These are phyloP conservation scores for Cercospora zeae-maydis DNA, from an alignment of 2,329 filamentous ascomycete genomes.

Conservation along the genomic window DNA sequence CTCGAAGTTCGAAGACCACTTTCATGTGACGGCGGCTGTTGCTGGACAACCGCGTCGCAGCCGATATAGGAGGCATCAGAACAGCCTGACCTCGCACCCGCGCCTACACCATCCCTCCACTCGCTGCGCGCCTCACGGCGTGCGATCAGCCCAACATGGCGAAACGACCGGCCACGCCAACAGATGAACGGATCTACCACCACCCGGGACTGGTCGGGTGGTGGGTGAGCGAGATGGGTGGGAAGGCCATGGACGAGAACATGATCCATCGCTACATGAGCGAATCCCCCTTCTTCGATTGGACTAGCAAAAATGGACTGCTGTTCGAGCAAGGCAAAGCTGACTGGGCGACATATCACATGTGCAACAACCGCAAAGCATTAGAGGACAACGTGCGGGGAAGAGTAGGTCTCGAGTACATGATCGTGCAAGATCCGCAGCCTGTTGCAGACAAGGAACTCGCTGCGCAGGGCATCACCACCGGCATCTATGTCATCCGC, in stretches of 20 bases:
- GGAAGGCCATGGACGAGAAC: constrained; percentile 39
- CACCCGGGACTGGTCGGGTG: constrained; percentile 29
- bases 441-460: constrained; percentile 42
- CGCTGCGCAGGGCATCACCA: constrained; percentile 33
- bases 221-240: constrained; percentile 26
- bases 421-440: constrained; percentile 57
- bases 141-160: neutral
- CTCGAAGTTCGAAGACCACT: neutral
- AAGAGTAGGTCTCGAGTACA: constrained; percentile 58
- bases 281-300: constrained; percentile 61
- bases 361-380: constrained; percentile 53
- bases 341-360: constrained; percentile 48
- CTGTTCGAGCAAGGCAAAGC: constrained; percentile 51
- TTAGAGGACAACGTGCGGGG: constrained; percentile 55
- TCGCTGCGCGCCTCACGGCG: neutral
- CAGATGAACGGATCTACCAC: constrained; percentile 29
- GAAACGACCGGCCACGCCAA: constrained; percentile 10
- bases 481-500: constrained; percentile 58
- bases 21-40: neutral
- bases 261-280: constrained; percentile 59
- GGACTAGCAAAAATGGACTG: constrained; percentile 58
- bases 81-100: no score
- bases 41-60: neutral
- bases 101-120: neutral
- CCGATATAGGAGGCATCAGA: no score